Conservation (phyloP, 805 yeast genomes). For the Cyberlindnera nakhonratchasimensis region DNA sequence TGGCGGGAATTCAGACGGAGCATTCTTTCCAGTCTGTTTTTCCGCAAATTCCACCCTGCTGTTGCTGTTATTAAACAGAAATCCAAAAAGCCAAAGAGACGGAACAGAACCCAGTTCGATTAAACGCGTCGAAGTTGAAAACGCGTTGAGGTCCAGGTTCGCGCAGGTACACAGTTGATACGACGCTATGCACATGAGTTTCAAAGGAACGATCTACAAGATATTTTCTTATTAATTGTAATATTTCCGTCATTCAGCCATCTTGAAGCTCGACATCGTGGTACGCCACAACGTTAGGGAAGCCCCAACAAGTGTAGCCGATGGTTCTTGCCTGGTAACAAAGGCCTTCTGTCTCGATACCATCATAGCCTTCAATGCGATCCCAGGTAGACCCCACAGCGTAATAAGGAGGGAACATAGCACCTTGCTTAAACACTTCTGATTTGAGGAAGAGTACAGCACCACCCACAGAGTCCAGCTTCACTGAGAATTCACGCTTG, state of each 20-base stretch:
- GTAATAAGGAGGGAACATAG: conserved; percentile 43
- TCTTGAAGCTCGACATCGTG: conserved; percentile 28
- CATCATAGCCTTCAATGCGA: conserved; percentile 47
- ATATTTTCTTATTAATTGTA: too few species aligned
- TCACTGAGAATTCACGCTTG: conserved; percentile 17
- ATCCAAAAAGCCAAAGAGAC: too few species aligned
- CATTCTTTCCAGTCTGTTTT: conserved; percentile 3
- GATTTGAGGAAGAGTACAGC: conserved; percentile 45
- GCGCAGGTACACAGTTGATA: too few species aligned
- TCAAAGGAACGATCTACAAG: too few species aligned
- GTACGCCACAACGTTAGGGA: conserved; percentile 43
- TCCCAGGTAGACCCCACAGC: conserved; percentile 44
- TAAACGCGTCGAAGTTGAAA: too few species aligned
- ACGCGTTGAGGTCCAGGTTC: too few species aligned
- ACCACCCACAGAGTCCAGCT: conserved; percentile 50
- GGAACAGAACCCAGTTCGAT: too few species aligned
- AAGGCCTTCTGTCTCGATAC: conserved; percentile 52
- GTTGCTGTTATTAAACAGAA: too few species aligned
- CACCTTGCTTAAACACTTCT: conserved; percentile 43
- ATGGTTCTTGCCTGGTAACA: conserved; percentile 44
- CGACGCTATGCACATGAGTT: too few species aligned
- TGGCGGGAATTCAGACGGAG: conserved; percentile 11
- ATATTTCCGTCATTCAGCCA: background rate
- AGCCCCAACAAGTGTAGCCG: conserved; percentile 47
- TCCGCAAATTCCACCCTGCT: too few species aligned